Evolutionary conservation across 352 stramenopile genomes (phyloP).

Genomic region (Sclerospora graminicola): DNA sequence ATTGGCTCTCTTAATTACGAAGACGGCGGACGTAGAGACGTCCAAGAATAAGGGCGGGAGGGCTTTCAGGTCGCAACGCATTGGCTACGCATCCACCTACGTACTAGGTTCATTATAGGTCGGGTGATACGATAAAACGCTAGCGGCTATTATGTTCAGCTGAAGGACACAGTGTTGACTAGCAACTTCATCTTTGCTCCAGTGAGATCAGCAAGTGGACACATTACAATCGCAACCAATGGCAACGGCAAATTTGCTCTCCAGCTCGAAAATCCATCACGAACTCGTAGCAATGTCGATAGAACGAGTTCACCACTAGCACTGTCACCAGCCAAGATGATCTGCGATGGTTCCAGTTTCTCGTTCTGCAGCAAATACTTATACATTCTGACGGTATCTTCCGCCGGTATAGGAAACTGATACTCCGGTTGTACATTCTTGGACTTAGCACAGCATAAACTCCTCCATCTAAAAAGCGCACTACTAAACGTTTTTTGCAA

Average conservation of each 20-base stretch:
- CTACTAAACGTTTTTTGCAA: constrained; percentile 19
- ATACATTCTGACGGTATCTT: constrained; percentile 30
- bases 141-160: constrained; percentile 18
- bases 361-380: constrained; percentile 29
- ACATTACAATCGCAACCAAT: too few species aligned
- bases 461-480: constrained; percentile 50
- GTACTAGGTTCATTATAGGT: constrained; percentile 10
- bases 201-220: too few species aligned
- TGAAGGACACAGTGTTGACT: constrained; percentile 21
- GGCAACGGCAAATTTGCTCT: too few species aligned
- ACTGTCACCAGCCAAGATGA: too few species aligned
- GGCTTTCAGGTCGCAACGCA: constrained; percentile 37
- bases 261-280: too few species aligned
- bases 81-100: constrained; percentile 29
- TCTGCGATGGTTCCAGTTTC: too few species aligned
- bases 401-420: constrained; percentile 26
- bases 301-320: too few species aligned
- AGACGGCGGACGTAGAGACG: not conserved
- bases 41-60: constrained; percentile 38
- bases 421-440: constrained; percentile 27
- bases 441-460: constrained; percentile 37
- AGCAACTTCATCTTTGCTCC: constrained; percentile 3
- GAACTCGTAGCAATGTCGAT: too few species aligned
- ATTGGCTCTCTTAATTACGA: constrained; percentile 37
- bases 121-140: too few species aligned